Evolutionary conservation across 169 alveolate genomes (phyloP), one percentile per base, ranked within the genome.

Genomic region (Amoebophrya sp.): DNA sequence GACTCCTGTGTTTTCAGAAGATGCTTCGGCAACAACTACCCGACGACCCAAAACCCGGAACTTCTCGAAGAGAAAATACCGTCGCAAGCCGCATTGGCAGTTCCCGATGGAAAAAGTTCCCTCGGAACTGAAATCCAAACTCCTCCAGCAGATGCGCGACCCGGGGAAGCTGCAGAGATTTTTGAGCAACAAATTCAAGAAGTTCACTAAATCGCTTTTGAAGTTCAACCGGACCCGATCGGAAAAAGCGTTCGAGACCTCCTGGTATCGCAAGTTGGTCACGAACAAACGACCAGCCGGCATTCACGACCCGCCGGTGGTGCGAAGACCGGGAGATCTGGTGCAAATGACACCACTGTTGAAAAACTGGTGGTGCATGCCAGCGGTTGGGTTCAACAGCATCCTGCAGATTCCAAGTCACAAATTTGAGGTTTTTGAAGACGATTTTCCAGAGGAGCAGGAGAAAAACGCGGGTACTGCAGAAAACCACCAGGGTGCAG

Each of bases 341-440:
- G 66, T 47, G 66, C 66, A 18, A 7, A 12, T 47, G 18, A 47
- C 7, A 7, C 18, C 7, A 12, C 29, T 47, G 66, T 12, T 47
- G 29, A 7, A 47, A 18, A 47, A 47, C 18, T 47, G 66, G 66
- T 47, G 66, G 66, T 12, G 29, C 29, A 47, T 94, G 25, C 91
- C 94, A 55, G 98, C 97, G 40, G 97, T 96, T 89, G 98, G 98
- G 10, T 96, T 96, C 94, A 95, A 95, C 93, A 91, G 95, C 89
- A 93, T 94, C n/a, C 94, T 96, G 77, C 97, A 95, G 93, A 91
- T 95, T 77, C 98, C 98, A 0, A 94, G 95, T 38, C 93, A 95
- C 40, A 40, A 89, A 2, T 93, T 93, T 89, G 94, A 93, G 88
- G 91, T 89, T 25, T 39, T 29, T n/a, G 89, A 90, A 33, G 83